A percentile compares a stretch with the other conserved stretches of the same genome.
Evolutionary conservation across 1,139 yeast genomes (phyloP).

Genomic region (Sugiyamaella pinicola): DNA sequence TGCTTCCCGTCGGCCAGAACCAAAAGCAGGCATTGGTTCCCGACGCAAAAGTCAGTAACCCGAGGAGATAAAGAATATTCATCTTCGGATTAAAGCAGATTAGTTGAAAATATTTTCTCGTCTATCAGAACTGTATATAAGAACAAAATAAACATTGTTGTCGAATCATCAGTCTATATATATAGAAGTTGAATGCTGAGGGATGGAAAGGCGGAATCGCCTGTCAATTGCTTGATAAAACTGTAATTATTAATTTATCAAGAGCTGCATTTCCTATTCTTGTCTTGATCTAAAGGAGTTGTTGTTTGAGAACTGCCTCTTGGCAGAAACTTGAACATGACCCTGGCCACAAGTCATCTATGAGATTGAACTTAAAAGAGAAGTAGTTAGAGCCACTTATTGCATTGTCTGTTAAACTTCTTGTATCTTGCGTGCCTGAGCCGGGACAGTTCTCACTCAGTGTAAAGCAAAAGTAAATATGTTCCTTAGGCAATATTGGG

Average conservation of each 20-base stretch:
- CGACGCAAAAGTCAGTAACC: constrained; percentile 24
- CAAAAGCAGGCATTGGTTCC: constrained; percentile 31
- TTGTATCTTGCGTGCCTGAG: too few relatives aligned
- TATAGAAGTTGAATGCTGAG: background rate
- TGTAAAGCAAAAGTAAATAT: background rate
- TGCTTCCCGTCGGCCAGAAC: constrained; percentile 30
- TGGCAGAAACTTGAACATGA: background rate
- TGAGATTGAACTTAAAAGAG: background rate
- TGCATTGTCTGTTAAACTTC: too few relatives aligned
- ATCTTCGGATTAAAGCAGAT: constrained; percentile 19
- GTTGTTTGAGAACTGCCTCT: background rate
- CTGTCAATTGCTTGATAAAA: constrained; percentile 1
- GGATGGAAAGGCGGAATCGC: background rate
- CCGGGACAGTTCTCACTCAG: too few relatives aligned
- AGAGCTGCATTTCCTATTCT: constrained; percentile 1
- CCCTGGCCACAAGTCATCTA: background rate
- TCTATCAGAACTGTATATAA: background rate
- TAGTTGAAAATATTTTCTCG: background rate
- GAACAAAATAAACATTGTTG: background rate
- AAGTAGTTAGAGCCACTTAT: too few relatives aligned
- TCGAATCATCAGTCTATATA: constrained; percentile 4
- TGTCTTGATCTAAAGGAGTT: constrained; percentile 1
- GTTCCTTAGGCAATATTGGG: background rate
- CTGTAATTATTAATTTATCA: constrained; percentile 6
- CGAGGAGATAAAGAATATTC: constrained; percentile 24